phyloP scores from a whole-genome alignment of 306 rosid genomes.

The Acacia confusa region DNA sequence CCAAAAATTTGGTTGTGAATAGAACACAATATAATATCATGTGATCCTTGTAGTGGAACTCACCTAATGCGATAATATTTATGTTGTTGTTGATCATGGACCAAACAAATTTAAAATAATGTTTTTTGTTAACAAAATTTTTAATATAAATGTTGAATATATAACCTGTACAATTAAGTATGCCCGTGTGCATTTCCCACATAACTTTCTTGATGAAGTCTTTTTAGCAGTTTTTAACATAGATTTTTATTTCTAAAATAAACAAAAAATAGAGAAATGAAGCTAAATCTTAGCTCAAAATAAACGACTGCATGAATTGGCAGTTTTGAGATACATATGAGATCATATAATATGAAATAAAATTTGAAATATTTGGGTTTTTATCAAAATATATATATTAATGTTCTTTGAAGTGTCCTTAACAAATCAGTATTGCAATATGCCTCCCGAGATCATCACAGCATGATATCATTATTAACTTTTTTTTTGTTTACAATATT shows the following conservation, averaged over 20 bases:
- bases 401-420: background rate
- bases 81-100: no score
- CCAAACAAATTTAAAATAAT: no score
- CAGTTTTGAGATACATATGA: background rate
- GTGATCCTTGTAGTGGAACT: no score
- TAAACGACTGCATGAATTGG: background rate
- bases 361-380: background rate
- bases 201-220: background rate
- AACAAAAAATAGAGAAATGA: background rate
- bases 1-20: no score
- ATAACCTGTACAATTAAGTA: background rate
- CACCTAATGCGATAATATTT: no score
- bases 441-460: background rate
- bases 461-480: no score
- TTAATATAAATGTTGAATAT: no score
- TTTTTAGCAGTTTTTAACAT: no score
- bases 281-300: background rate
- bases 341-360: background rate
- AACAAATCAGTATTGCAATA: background rate
- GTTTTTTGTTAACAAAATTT: background rate
- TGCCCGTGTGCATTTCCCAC: background rate
- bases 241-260: no score
- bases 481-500: no score
- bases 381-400: background rate
- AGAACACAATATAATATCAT: no score